Conservation (phyloP, 441 rosid species). For the Brassica balearica region DNA sequence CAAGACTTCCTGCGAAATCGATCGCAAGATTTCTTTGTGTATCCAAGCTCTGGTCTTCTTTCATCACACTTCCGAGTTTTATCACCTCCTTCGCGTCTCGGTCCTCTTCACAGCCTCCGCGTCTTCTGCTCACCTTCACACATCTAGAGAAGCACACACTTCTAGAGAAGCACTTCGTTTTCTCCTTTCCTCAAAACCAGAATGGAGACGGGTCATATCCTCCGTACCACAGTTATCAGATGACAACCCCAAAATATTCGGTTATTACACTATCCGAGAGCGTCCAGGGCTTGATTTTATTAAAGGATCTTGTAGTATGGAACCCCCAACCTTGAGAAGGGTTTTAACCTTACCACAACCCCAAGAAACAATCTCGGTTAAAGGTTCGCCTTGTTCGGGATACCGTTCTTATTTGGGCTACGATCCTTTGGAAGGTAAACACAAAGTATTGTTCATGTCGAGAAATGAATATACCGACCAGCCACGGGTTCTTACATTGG, state of each 20-base stretch:
- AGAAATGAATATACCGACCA: not conserved
- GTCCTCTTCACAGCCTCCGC: not conserved
- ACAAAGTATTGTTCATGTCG: not conserved
- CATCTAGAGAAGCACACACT: too few species aligned
- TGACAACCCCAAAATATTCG: not conserved
- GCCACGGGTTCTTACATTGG: not conserved
- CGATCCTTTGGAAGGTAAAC: slow-evolving; percentile 17
- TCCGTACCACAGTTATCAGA: not conserved
- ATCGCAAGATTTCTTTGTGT: not conserved
- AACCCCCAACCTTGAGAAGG: slow-evolving; percentile 4
- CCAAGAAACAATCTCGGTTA: not conserved
- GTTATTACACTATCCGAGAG: not conserved
- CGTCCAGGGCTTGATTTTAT: slow-evolving; percentile 3
- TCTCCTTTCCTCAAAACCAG: slow-evolving; percentile 5
- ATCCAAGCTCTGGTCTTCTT: slow-evolving; percentile 1
- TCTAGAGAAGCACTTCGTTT: not conserved
- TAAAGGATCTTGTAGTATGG: not conserved
- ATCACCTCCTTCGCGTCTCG: not conserved
- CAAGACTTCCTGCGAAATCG: not conserved
- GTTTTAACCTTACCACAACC: not conserved
- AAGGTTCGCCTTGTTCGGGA: not conserved
- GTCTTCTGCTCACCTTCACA: not conserved
- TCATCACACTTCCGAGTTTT: not conserved
- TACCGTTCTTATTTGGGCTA: not conserved
- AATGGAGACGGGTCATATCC: not conserved